Conservation (phyloP, 257 asterid genomes). For the Coffea eugenioides region DNA sequence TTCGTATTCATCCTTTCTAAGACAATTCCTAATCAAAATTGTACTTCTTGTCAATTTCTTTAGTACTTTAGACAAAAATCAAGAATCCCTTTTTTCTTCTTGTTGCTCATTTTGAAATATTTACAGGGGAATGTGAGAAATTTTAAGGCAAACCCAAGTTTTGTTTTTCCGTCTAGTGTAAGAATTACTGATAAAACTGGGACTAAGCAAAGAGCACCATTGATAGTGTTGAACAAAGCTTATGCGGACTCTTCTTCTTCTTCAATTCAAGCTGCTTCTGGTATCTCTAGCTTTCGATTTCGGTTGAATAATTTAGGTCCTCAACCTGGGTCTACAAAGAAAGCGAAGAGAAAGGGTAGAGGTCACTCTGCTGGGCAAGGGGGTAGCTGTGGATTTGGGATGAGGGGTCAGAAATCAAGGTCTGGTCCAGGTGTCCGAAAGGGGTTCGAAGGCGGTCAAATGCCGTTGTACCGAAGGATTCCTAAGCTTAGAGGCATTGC, state of each 20-base stretch:
- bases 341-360: constrained; percentile 85
- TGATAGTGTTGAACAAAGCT: constrained; percentile 26
- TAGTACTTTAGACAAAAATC: neutral
- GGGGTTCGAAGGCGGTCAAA: constrained; percentile 88
- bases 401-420: constrained; percentile 96
- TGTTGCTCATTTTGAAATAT: constrained; percentile 2
- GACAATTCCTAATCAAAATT: neutral
- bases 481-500: constrained; percentile 94
- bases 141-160: constrained; percentile 43
- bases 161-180: constrained; percentile 31
- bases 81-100: neutral
- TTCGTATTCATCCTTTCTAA: neutral
- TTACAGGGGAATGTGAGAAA: constrained; percentile 55
- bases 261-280: constrained; percentile 16
- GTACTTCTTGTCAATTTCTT: neutral
- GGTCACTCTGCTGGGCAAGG: constrained; percentile 98
- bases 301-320: constrained; percentile 91
- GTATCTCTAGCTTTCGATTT: constrained; percentile 35
- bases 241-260: constrained; percentile 23
- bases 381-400: constrained; percentile 82
- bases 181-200: constrained; percentile 29
- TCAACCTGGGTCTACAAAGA: constrained; percentile 65
- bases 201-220: constrained; percentile 29
- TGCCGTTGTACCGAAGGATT: constrained; percentile 82
- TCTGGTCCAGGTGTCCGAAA: constrained; percentile 89